These are phyloP conservation scores for Rhizopogon parksii DNA, from an alignment of 1,284 basidiomycete species.

Conservation along the genomic window DNA sequence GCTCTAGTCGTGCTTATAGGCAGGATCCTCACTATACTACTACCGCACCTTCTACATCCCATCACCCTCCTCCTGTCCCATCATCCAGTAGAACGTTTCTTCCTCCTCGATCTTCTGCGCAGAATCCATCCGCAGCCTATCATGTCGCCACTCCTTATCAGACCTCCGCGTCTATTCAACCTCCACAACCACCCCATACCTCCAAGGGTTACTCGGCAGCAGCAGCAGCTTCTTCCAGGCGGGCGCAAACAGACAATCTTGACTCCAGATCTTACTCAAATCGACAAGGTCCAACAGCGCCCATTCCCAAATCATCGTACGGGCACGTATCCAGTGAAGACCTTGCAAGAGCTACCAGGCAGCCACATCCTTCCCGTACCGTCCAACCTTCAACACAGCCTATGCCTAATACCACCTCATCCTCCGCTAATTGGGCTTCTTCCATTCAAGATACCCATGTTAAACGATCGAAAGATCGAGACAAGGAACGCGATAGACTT, in stretches of 20 bases:
- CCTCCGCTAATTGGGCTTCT: slow-evolving; percentile 14
- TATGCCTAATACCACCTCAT: slow-evolving; percentile 16
- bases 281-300: slow-evolving; percentile 11
- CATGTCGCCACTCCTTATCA: slow-evolving; percentile 22
- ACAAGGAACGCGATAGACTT: slow-evolving; percentile 21
- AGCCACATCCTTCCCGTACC: slow-evolving; percentile 18
- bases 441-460: slow-evolving; percentile 18
- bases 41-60: slow-evolving; percentile 11
- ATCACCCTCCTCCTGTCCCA: slow-evolving; percentile 20
- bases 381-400: slow-evolving; percentile 20
- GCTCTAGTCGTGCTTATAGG: slow-evolving; percentile 19
- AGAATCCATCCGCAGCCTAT: slow-evolving; percentile 20
- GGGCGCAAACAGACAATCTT: slow-evolving; percentile 20
- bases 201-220: slow-evolving; percentile 11
- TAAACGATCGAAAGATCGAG: slow-evolving; percentile 19
- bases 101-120: slow-evolving; percentile 22
- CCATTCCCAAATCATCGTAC: slow-evolving; percentile 14
- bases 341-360: slow-evolving; percentile 16
- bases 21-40: slow-evolving; percentile 23
- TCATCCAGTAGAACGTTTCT: slow-evolving; percentile 26
- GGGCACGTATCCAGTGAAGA: slow-evolving; percentile 24
- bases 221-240: slow-evolving; percentile 23
- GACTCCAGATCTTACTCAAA: slow-evolving; percentile 18
- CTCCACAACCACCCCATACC: slow-evolving; percentile 12
- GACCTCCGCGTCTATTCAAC: slow-evolving; percentile 3